phyloP scores from a whole-genome alignment of 768 basidiomycete species.

The Pisolithus marmoratus region DNA sequence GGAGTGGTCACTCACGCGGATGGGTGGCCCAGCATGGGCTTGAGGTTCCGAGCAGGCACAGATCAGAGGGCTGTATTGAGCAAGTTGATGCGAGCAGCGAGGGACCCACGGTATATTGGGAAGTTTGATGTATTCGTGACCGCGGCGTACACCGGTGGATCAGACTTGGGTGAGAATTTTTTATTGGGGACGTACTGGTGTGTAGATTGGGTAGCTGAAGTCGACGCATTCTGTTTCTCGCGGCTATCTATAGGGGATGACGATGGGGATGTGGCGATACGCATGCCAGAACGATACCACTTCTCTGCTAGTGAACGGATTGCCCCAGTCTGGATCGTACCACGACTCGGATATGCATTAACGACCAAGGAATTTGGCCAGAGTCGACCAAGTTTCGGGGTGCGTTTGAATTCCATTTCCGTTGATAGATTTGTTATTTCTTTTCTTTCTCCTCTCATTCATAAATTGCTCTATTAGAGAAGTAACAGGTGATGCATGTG shows the following conservation, averaged over 20 bases:
- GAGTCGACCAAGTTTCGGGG: constrained; percentile 67
- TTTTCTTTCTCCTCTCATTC: no score
- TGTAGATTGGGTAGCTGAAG: background rate
- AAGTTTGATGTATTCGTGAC: constrained; percentile 59
- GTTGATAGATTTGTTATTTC: background rate
- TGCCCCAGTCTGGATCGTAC: constrained; percentile 82
- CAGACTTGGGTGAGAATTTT: background rate
- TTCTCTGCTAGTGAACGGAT: constrained; percentile 71
- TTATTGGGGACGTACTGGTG: background rate
- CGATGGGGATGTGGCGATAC: constrained; percentile 9
- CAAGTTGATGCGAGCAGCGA: constrained; percentile 47
- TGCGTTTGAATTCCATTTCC: constrained; percentile 33
- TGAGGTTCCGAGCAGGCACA: constrained; percentile 60
- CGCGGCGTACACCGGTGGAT: constrained; percentile 19
- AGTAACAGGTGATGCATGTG: background rate
- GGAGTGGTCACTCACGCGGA: constrained; percentile 51
- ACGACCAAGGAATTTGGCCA: constrained; percentile 60
- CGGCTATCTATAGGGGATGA: background rate
- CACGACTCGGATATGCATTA: constrained; percentile 73
- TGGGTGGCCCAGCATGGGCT: constrained; percentile 86
- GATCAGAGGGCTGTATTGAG: constrained; percentile 55
- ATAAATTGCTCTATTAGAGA: no score
- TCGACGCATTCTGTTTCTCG: no score
- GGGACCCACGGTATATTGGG: constrained; percentile 29
- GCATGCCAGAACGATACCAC: constrained; percentile 78